phyloP scores from a whole-genome alignment of 257 asterid genomes.

The Perilla frutescens region DNA sequence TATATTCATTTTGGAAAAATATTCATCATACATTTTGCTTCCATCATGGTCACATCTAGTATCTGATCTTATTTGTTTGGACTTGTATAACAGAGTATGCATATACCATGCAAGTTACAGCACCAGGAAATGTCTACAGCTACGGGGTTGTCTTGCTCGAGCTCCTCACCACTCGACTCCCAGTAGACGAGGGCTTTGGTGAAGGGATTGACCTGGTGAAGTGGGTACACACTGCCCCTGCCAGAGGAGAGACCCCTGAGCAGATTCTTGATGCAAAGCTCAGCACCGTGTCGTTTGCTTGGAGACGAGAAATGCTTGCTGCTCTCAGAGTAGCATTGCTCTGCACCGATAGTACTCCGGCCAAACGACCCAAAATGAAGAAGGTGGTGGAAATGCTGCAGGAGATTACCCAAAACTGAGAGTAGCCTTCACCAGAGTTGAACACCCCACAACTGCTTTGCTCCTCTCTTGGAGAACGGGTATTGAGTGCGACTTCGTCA shows the following conservation, averaged over 20 bases:
- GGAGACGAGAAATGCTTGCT: constrained; percentile 96
- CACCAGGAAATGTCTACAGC: constrained; percentile 97
- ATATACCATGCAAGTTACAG: constrained; percentile 98
- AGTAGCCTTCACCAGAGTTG: neutral
- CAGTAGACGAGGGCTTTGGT: constrained; percentile 90
- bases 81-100: constrained; percentile 71
- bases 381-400: constrained; percentile 84
- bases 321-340: constrained; percentile 78
- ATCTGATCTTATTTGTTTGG: constrained; percentile 3
- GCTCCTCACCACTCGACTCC: constrained; percentile 77
- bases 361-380: constrained; percentile 88
- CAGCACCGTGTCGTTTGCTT: constrained; percentile 85
- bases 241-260: constrained; percentile 95
- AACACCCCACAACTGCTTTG: neutral
- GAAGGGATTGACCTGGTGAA: constrained; percentile 95
- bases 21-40: neutral
- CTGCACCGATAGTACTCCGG: constrained; percentile 82
- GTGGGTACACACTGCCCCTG: constrained; percentile 91
- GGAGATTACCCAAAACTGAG: constrained; percentile 54
- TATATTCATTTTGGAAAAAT: constrained; percentile 27
- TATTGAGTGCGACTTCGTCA: neutral
- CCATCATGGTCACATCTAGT: neutral
- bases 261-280: constrained; percentile 90
- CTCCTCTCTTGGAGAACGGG: neutral
- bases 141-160: constrained; percentile 93